Percentiles rank a stretch among this genome's conserved stretches.
Evolutionary conservation across 495 filamentous ascomycete species (phyloP).

Genomic region (Xeromyces bisporus): DNA sequence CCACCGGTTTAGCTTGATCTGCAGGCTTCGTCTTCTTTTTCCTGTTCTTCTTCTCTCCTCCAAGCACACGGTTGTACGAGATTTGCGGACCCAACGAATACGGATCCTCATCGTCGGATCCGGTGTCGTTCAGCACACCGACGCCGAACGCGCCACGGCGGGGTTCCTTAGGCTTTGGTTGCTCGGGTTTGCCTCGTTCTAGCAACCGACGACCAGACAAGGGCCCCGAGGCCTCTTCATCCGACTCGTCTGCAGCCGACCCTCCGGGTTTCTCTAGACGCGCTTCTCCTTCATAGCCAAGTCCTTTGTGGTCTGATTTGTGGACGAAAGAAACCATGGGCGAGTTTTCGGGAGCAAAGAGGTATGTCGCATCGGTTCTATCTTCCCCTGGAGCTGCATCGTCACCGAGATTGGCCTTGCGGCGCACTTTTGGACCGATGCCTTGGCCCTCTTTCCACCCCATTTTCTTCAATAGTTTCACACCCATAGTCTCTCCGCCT

Average conservation of each 20-base stretch:
- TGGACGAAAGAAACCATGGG: constrained; percentile 54
- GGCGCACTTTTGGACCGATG: constrained; percentile 72
- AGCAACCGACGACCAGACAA: constrained; percentile 26
- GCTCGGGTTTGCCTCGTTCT: constrained; percentile 12
- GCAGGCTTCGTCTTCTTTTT: constrained; percentile 39
- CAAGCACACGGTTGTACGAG: constrained; percentile 74
- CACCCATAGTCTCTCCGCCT: constrained; percentile 75
- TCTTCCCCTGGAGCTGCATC: constrained; percentile 16
- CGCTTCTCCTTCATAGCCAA: constrained; percentile 61
- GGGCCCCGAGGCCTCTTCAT: constrained; percentile 33
- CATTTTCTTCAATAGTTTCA: constrained; percentile 80
- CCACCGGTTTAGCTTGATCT: constrained; percentile 17
- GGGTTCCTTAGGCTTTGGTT: constrained; percentile 32
- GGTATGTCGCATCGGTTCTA: constrained; percentile 36
- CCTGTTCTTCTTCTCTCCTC: constrained; percentile 74
- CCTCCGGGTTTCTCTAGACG: constrained; percentile 24
- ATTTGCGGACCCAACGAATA: constrained; percentile 85
- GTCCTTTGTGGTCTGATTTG: constrained; percentile 66
- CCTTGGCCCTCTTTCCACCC: constrained; percentile 93
- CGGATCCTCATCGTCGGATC: constrained; percentile 93
- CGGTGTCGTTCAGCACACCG: constrained; percentile 82
- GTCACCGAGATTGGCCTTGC: constrained; percentile 53
- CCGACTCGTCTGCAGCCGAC: constrained; percentile 19
- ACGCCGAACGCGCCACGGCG: constrained; percentile 61
- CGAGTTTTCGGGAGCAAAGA: constrained; percentile 83